Conservation (phyloP, 352 stramenopile genomes). For the Phytophthora sojae region DNA sequence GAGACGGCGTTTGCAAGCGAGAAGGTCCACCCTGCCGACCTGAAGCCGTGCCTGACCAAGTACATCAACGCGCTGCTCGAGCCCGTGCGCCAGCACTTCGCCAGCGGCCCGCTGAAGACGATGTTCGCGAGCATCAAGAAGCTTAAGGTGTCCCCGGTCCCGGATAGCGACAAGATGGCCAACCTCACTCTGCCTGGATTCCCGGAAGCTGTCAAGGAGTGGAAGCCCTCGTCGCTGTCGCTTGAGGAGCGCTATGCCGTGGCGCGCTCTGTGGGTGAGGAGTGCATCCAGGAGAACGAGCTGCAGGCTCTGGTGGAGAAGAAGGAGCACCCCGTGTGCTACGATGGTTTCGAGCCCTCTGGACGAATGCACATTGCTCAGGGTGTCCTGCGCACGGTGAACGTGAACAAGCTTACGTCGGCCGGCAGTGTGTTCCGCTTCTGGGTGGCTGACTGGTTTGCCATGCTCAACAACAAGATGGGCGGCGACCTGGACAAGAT, state of each 20-base stretch:
- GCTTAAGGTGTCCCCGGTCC: slow-evolving; percentile 71
- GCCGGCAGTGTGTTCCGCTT: slow-evolving; percentile 98
- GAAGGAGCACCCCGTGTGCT: slow-evolving; percentile 92
- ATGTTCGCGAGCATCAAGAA: slow-evolving; percentile 95
- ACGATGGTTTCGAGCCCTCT: slow-evolving; percentile 99
- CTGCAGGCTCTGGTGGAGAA: slow-evolving; percentile 86
- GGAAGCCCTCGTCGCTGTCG: slow-evolving; percentile 79
- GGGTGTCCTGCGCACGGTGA: slow-evolving; percentile 96
- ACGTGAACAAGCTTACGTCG: slow-evolving; percentile 95
- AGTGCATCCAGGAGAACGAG: slow-evolving; percentile 94
- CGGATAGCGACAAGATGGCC: slow-evolving; percentile 80
- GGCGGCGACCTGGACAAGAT: slow-evolving; percentile 98
- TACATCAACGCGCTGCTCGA: slow-evolving; percentile 96
- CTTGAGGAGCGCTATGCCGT: slow-evolving; percentile 85
- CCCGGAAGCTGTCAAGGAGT: slow-evolving; percentile 67
- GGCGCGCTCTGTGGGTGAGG: slow-evolving; percentile 89
- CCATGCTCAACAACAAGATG: slow-evolving; percentile 99
- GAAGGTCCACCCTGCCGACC: slow-evolving; percentile 96
- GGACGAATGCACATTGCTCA: slow-evolving; percentile 99
- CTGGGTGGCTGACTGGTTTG: slow-evolving; percentile 99
- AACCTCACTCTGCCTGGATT: slow-evolving; percentile 68
- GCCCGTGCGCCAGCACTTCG: slow-evolving; percentile 97
- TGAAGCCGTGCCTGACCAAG: slow-evolving; percentile 95
- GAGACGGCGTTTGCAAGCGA: slow-evolving; percentile 92
- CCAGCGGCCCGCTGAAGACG: slow-evolving; percentile 93